These are phyloP conservation scores for Podaxis sp. DNA, from an alignment of 768 basidiomycete species.

Conservation along the genomic window DNA sequence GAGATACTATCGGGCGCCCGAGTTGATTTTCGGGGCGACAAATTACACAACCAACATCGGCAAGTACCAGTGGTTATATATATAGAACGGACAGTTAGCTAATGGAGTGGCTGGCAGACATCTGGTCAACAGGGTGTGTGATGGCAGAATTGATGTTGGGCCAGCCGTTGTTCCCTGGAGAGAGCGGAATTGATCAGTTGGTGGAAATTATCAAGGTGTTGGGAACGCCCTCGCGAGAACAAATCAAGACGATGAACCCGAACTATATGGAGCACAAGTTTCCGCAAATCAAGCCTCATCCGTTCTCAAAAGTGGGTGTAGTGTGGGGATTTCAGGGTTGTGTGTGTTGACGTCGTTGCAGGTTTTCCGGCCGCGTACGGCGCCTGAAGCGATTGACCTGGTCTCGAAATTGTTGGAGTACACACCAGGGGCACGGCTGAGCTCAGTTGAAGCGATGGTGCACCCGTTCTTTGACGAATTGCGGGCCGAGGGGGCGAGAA, in stretches of 20 bases:
- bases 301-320: slow-evolving; percentile 84
- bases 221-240: slow-evolving; percentile 96
- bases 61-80: slow-evolving; percentile 38
- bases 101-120: slow-evolving; percentile 53
- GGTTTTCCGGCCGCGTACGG: slow-evolving; percentile 98
- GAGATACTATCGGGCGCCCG: slow-evolving; percentile 97
- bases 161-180: slow-evolving; percentile 98
- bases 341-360: slow-evolving; percentile 26
- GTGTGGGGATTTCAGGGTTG: neutral
- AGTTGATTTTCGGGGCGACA: slow-evolving; percentile 98
- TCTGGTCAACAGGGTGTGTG: slow-evolving; percentile 99
- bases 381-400: slow-evolving; percentile 93
- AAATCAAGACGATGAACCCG: slow-evolving; percentile 99
- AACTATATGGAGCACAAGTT: slow-evolving; percentile 99
- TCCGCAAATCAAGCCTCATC: slow-evolving; percentile 99
- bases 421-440: slow-evolving; percentile 92
- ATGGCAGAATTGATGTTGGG: slow-evolving; percentile 99
- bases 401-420: slow-evolving; percentile 96
- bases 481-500: slow-evolving; percentile 82
- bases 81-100: slow-evolving; percentile 14
- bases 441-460: slow-evolving; percentile 88
- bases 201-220: slow-evolving; percentile 99
- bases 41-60: slow-evolving; percentile 99
- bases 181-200: slow-evolving; percentile 97
- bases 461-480: slow-evolving; percentile 98